These are phyloP conservation scores for Pseudogymnoascus sp. DNA, from an alignment of 2,329 filamentous ascomycete genomes.

Conservation along the genomic window DNA sequence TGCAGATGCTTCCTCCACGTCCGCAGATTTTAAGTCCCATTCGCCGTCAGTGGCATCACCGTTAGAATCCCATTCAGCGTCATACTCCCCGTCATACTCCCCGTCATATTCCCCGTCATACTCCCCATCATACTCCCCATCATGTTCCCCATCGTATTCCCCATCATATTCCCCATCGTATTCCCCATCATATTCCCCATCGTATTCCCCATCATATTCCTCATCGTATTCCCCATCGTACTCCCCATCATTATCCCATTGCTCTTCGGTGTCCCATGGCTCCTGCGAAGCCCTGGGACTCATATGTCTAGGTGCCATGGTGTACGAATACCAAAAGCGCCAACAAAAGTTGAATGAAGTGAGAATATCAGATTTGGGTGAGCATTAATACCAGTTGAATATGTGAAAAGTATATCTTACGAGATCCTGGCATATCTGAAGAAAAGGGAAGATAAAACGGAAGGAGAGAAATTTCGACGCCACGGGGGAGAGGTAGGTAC, in stretches of 20 bases:
- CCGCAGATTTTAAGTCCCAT: background rate
- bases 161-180: background rate
- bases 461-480: background rate
- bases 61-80: background rate
- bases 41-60: background rate
- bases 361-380: background rate
- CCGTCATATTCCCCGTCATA: background rate
- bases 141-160: background rate
- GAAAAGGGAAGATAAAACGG: background rate
- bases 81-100: too few relatives aligned
- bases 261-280: background rate
- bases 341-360: background rate
- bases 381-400: background rate
- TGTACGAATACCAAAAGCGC: background rate
- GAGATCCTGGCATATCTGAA: background rate
- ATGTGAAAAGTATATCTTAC: background rate
- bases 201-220: background rate
- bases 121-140: background rate
- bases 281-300: background rate
- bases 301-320: background rate
- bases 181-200: background rate
- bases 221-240: background rate
- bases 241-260: background rate
- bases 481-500: background rate
- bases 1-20: background rate